Evolutionary conservation across 2,329 filamentous ascomycete species (phyloP).

Genomic region (Aureobasidium sp.): DNA sequence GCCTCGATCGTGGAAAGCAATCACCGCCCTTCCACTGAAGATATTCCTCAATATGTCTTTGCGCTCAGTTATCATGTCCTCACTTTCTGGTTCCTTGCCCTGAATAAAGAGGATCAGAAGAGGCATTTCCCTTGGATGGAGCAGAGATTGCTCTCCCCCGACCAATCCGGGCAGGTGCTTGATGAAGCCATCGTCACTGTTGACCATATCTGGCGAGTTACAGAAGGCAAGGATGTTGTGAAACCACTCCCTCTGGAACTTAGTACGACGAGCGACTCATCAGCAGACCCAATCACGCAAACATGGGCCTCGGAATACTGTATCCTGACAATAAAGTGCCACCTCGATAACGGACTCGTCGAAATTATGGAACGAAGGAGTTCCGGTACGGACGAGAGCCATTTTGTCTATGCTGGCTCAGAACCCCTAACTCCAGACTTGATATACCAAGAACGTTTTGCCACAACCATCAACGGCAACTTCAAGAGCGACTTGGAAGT

Average conservation of each 20-base stretch:
- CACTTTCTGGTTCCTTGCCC: slow-evolving; percentile 89
- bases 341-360: background rate
- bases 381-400: slow-evolving; percentile 14
- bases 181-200: slow-evolving; percentile 91
- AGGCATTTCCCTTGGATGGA: slow-evolving; percentile 63
- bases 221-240: slow-evolving; percentile 25
- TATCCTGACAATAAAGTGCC: slow-evolving; percentile 13
- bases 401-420: slow-evolving; percentile 2
- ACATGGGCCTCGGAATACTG: slow-evolving; percentile 13
- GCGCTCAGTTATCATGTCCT: slow-evolving; percentile 91
- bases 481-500: slow-evolving; percentile 10
- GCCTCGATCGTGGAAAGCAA: background rate
- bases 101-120: slow-evolving; percentile 80
- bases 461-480: slow-evolving; percentile 8
- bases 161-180: slow-evolving; percentile 69
- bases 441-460: slow-evolving; percentile 30
- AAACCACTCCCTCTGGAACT: background rate
- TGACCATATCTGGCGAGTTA: slow-evolving; percentile 89
- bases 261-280: background rate
- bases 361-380: slow-evolving; percentile 14
- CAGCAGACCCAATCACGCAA: background rate
- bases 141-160: slow-evolving; percentile 37
- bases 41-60: slow-evolving; percentile 88
- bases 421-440: slow-evolving; percentile 49
- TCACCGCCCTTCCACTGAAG: slow-evolving; percentile 46